Conservation (phyloP, 169 alveolate genomes). For the Cryptosporidium xiaoi region DNA sequence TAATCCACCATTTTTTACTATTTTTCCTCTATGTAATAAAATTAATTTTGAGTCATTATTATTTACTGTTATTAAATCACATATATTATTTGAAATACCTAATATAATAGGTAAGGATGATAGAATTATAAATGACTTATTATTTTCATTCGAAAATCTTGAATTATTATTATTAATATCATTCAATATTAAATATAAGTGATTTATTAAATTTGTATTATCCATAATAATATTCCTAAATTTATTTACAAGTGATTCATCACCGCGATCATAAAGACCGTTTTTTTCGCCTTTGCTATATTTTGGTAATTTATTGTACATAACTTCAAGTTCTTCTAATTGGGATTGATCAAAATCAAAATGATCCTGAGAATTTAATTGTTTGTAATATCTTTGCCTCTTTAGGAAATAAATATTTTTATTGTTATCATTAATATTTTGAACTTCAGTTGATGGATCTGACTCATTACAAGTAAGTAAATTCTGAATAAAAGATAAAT, state of each 20-base stretch:
- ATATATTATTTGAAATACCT: slow-evolving; percentile 54
- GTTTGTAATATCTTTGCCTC: slow-evolving; percentile 23
- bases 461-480: slow-evolving; percentile 44
- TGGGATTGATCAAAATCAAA: slow-evolving; percentile 65
- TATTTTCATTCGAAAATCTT: not conserved
- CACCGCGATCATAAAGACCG: slow-evolving; percentile 66
- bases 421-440: not conserved
- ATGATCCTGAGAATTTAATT: slow-evolving; percentile 21
- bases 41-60: slow-evolving; percentile 9
- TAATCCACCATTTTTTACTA: slow-evolving; percentile 50
- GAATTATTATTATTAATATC: not conserved
- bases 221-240: slow-evolving; percentile 33
- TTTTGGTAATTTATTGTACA: slow-evolving; percentile 54
- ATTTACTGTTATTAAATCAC: slow-evolving; percentile 28
- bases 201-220: slow-evolving; percentile 13
- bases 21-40: slow-evolving; percentile 46
- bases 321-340: slow-evolving; percentile 34
- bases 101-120: slow-evolving; percentile 6
- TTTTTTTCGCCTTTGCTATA: slow-evolving; percentile 16
- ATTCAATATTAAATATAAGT: slow-evolving; percentile 17
- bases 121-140: not conserved
- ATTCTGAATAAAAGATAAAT: slow-evolving; percentile 45
- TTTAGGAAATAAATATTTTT: slow-evolving; percentile 19
- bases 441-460: slow-evolving; percentile 24
- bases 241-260: slow-evolving; percentile 27